A percentile compares a stretch with the other conserved stretches of the same genome.
Evolutionary conservation across 2,329 filamentous ascomycete genomes (phyloP).

Genomic region (Aplosporella prunicola): DNA sequence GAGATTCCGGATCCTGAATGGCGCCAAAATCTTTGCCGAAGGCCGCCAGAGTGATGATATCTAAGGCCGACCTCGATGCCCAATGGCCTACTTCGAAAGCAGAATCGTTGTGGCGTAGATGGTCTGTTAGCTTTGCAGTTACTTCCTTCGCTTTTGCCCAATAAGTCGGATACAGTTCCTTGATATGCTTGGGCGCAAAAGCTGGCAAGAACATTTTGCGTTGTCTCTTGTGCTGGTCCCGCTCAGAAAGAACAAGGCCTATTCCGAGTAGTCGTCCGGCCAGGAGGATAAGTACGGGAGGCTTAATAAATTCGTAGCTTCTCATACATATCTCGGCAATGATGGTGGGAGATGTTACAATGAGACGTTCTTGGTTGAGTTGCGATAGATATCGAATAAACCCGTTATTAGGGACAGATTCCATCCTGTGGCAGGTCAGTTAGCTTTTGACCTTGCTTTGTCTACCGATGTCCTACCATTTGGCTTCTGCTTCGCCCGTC

Average conservation of each 20-base stretch:
- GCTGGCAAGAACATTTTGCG: constrained; percentile 66
- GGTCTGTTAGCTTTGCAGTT: constrained; percentile 47
- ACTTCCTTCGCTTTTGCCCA: constrained; percentile 39
- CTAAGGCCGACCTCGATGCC: constrained; percentile 25
- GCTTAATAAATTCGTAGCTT: constrained; percentile 41
- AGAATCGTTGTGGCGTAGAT: constrained; percentile 23
- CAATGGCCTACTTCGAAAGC: constrained; percentile 23
- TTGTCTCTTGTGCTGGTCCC: constrained; percentile 34
- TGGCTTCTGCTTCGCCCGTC: too few relatives aligned
- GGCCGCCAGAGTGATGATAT: constrained; percentile 27
- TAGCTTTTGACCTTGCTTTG: too few relatives aligned
- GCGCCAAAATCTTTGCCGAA: constrained; percentile 26
- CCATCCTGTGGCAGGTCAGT: too few relatives aligned
- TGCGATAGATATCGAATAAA: too few relatives aligned
- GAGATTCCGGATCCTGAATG: constrained; percentile 22
- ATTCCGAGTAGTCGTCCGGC: constrained; percentile 32
- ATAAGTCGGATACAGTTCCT: constrained; percentile 68
- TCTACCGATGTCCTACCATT: too few relatives aligned
- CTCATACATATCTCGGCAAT: constrained; percentile 38
- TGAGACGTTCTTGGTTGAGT: too few relatives aligned
- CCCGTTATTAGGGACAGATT: too few relatives aligned
- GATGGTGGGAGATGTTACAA: too few relatives aligned
- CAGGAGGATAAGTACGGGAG: constrained; percentile 32
- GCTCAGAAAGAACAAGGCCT: constrained; percentile 37
- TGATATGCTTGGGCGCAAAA: constrained; percentile 69